Percentiles rank a stretch among this genome's conserved stretches.
These are phyloP conservation scores for Saitozyma sp. DNA, from an alignment of 768 basidiomycete genomes.

Conservation along the genomic window DNA sequence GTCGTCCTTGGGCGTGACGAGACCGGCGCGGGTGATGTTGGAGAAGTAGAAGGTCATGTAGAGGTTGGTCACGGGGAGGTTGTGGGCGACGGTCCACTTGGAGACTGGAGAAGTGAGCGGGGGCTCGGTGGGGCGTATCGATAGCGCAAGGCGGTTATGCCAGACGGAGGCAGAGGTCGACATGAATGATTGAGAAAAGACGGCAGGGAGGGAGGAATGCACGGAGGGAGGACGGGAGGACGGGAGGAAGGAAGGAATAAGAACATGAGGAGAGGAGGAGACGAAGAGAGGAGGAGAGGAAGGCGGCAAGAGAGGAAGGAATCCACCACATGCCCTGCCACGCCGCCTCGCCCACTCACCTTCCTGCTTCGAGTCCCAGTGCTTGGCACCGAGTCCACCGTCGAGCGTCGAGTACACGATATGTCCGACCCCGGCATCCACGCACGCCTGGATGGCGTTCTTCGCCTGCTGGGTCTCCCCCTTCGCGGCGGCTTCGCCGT, in stretches of 20 bases:
- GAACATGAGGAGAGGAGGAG: neutral
- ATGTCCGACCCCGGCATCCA: slow-evolving; percentile 3
- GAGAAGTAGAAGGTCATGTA: slow-evolving; percentile 15
- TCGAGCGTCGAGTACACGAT: slow-evolving; percentile 16
- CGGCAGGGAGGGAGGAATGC: too few relatives aligned
- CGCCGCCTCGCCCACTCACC: slow-evolving; percentile 10
- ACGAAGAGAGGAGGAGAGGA: too few relatives aligned
- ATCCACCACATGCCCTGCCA: too few relatives aligned
- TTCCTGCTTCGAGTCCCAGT: slow-evolving; percentile 14
- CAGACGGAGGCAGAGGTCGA: neutral
- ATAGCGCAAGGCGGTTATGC: neutral
- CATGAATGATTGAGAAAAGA: neutral
- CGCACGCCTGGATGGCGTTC: slow-evolving; percentile 5
- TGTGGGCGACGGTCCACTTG: slow-evolving; percentile 2
- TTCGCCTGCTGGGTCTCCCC: slow-evolving; percentile 2
- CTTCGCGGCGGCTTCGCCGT: slow-evolving; percentile 3
- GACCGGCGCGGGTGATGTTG: slow-evolving; percentile 9
- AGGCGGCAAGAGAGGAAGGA: too few relatives aligned
- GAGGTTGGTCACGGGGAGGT: slow-evolving; percentile 14
- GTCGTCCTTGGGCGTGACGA: neutral
- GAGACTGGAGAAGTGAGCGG: neutral
- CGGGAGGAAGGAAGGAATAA: neutral
- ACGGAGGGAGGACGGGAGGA: neutral
- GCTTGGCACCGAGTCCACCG: slow-evolving; percentile 7
- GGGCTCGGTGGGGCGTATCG: neutral